Evolutionary conservation across 179 eudicot genomes (phyloP).

Genomic region (Actinidia polygama): DNA sequence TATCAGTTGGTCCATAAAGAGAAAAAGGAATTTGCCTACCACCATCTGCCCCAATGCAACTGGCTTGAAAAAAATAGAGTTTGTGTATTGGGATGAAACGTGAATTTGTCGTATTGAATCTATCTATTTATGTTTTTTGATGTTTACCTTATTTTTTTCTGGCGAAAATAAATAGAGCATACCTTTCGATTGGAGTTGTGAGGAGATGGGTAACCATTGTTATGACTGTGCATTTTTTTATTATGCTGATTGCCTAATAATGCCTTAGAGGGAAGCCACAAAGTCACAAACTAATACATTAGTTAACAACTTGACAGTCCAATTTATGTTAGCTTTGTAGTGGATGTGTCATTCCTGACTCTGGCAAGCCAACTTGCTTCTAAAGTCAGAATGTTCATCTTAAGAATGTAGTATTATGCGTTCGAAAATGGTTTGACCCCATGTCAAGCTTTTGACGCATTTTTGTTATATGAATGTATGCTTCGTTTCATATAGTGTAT

Average conservation of each 20-base stretch:
- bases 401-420: not conserved
- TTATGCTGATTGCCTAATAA: not conserved
- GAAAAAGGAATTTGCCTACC: not conserved
- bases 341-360: not conserved
- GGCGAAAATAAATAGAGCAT: not conserved
- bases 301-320: not conserved
- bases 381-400: not conserved
- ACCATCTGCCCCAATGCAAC: not conserved
- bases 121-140: not conserved
- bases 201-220: not conserved
- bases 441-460: not conserved
- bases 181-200: not conserved
- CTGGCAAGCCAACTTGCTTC: not conserved
- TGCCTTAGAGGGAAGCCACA: not conserved
- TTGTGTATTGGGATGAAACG: not conserved
- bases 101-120: not conserved
- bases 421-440: not conserved
- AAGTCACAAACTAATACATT: not conserved
- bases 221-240: not conserved
- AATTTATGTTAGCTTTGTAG: not conserved
- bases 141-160: not conserved
- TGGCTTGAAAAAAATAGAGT: not conserved
- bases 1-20: conserved; percentile 1
- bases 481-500: not conserved
- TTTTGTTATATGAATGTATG: not conserved